A percentile compares a stretch with the other conserved stretches of the same genome.
phyloP scores from a whole-genome alignment of 768 basidiomycete species.

The Naganishia kalamii region DNA sequence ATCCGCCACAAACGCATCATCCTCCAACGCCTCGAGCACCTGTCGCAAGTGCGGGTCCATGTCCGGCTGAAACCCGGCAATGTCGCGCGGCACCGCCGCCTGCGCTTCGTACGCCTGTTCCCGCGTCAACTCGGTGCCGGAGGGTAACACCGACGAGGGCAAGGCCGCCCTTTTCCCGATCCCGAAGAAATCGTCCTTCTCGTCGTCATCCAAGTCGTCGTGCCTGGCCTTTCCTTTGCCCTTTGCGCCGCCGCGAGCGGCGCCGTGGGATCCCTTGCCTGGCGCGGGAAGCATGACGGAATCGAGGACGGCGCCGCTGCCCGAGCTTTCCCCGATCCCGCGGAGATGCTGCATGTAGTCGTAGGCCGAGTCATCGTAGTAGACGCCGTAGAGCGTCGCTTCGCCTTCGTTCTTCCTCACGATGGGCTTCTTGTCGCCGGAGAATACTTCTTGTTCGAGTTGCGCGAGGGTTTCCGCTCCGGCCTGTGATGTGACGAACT shows the following conservation, averaged over 20 bases:
- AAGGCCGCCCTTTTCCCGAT: constrained; percentile 11
- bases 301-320: constrained; percentile 51
- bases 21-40: constrained; percentile 85
- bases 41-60: constrained; percentile 95
- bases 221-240: constrained; percentile 15
- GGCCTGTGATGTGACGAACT: neutral
- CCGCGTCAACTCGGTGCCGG: constrained; percentile 61
- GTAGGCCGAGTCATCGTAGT: constrained; percentile 92
- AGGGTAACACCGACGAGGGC: constrained; percentile 46
- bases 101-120: constrained; percentile 52
- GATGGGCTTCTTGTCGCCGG: constrained; percentile 52
- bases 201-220: constrained; percentile 15
- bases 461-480: constrained; percentile 61
- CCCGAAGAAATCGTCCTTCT: constrained; percentile 23
- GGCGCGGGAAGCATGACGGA: constrained; percentile 57
- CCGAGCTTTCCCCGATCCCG: constrained; percentile 56
- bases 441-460: constrained; percentile 57
- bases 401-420: constrained; percentile 65
- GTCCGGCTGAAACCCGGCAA: constrained; percentile 84
- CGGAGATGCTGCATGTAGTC: constrained; percentile 98
- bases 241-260: constrained; percentile 32
- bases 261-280: constrained; percentile 20
- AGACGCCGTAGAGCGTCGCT: constrained; percentile 80
- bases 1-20: constrained; percentile 76
- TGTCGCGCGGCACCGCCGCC: constrained; percentile 70